These are phyloP conservation scores for Xylaria sp. DNA, from an alignment of 2,329 filamentous ascomycete species.

Conservation along the genomic window DNA sequence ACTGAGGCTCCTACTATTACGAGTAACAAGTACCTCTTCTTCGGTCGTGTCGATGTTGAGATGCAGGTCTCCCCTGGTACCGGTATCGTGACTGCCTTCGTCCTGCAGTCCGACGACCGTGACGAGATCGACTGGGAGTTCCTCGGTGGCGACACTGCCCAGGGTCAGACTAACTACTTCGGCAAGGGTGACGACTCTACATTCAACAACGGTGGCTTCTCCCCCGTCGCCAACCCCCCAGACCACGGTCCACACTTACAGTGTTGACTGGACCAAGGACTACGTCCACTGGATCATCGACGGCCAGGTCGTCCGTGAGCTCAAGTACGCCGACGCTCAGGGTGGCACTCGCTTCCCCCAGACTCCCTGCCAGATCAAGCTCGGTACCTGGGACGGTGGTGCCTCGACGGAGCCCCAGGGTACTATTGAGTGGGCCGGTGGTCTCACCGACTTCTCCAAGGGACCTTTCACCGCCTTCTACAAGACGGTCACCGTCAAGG, in stretches of 20 bases:
- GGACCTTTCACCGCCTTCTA: conserved; percentile 53
- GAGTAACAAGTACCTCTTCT: conserved; percentile 90
- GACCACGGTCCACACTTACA: conserved; percentile 57
- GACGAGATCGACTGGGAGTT: conserved; percentile 98
- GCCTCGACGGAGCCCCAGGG: conserved; percentile 56
- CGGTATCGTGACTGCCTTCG: conserved; percentile 84
- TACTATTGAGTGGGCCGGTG: conserved; percentile 67
- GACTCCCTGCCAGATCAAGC: conserved; percentile 65
- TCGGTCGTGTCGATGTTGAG: conserved; percentile 76
- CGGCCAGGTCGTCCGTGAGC: conserved; percentile 54
- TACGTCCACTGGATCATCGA: conserved; percentile 62
- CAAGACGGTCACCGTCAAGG: conserved; percentile 49
- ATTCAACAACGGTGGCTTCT: conserved; percentile 64
- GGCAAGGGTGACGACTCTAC: conserved; percentile 63
- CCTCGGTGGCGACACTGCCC: conserved; percentile 66
- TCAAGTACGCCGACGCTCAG: conserved; percentile 55
- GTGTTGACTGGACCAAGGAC: conserved; percentile 62
- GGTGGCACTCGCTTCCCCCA: conserved; percentile 60
- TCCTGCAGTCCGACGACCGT: conserved; percentile 83
- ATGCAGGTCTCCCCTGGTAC: conserved; percentile 73
- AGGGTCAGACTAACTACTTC: conserved; percentile 87
- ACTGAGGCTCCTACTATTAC: conserved; percentile 66
- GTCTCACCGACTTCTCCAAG: conserved; percentile 47
- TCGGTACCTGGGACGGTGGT: conserved; percentile 63
- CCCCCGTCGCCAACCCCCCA: conserved; percentile 53